Evolutionary conservation across 352 stramenopile species (phyloP).

Genomic region (Phytophthora litchii): DNA sequence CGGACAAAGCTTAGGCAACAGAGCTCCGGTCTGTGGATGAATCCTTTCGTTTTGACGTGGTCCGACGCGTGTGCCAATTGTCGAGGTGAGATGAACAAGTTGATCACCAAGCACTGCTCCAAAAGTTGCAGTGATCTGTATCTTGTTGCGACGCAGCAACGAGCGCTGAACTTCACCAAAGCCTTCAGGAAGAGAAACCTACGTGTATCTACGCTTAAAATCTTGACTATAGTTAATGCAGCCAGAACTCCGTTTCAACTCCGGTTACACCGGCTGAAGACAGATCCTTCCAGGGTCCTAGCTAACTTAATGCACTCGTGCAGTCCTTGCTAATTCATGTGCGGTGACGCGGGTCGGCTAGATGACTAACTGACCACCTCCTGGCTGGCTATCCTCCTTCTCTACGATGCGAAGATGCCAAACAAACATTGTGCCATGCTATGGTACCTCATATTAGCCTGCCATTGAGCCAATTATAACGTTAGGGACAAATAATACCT

Average conservation of each 20-base stretch:
- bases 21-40: conserved; percentile 25
- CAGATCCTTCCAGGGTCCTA: conserved; percentile 22
- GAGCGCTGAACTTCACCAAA: conserved; percentile 16
- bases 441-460: conserved; percentile 52
- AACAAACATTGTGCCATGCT: conserved; percentile 25
- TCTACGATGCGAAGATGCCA: conserved; percentile 8
- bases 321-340: conserved; percentile 10
- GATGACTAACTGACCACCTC: conserved; percentile 2
- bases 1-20: conserved; percentile 12
- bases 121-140: conserved; percentile 1
- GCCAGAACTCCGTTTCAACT: neutral
- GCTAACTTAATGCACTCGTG: conserved; percentile 18
- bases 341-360: neutral
- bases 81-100: conserved; percentile 4
- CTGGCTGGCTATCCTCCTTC: conserved; percentile 5
- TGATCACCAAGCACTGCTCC: too few species aligned
- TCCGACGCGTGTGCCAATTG: conserved; percentile 17
- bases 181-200: conserved; percentile 11
- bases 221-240: conserved; percentile 29
- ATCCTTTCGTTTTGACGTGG: conserved; percentile 19
- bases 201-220: conserved; percentile 24
- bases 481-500: conserved; percentile 41
- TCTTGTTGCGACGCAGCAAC: conserved; percentile 9
- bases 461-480: conserved; percentile 44
- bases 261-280: conserved; percentile 12